A percentile compares a stretch with the other conserved stretches of the same genome.
Evolutionary conservation across 192 early-diverging fungal genomes (phyloP).

Genomic region (Umbelopsis vinacea): DNA sequence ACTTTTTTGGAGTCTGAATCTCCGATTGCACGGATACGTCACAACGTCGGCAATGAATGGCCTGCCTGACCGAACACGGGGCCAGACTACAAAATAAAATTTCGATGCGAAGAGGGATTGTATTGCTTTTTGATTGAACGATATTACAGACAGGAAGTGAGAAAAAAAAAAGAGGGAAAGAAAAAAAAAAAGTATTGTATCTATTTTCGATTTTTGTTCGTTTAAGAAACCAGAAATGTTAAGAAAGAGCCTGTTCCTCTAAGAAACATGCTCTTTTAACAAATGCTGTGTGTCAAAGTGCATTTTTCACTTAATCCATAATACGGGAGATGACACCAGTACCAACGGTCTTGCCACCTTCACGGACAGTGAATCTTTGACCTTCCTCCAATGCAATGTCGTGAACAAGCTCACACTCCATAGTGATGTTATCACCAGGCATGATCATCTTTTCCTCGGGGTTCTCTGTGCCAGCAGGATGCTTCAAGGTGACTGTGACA

Average conservation of each 20-base stretch:
- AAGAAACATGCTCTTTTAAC: not conserved
- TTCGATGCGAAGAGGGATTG: constrained; percentile 2
- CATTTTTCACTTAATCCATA: constrained; percentile 24
- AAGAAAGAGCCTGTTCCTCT: not conserved
- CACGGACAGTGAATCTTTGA: constrained; percentile 96
- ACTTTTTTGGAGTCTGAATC: not conserved
- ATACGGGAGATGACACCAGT: constrained; percentile 71
- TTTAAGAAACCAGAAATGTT: not conserved
- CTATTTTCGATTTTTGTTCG: not conserved
- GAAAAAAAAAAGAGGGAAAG: not conserved
- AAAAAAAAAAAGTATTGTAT: constrained; percentile 3
- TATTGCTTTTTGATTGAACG: constrained; percentile 20
- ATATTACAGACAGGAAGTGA: constrained; percentile 9
- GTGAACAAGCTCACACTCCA: constrained; percentile 82
- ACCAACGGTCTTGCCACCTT: constrained; percentile 97
- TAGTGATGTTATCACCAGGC: constrained; percentile 95
- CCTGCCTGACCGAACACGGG: no score
- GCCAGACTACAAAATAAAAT: no score
- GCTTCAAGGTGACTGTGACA: constrained; percentile 85
- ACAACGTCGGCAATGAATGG: not conserved
- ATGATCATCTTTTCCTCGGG: constrained; percentile 96
- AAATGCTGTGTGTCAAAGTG: not conserved
- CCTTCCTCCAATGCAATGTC: constrained; percentile 92
- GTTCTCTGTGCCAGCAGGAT: constrained; percentile 77
- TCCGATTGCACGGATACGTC: constrained; percentile 10